These are phyloP conservation scores for Podaxis sp. DNA, from an alignment of 768 basidiomycete genomes.

Conservation along the genomic window DNA sequence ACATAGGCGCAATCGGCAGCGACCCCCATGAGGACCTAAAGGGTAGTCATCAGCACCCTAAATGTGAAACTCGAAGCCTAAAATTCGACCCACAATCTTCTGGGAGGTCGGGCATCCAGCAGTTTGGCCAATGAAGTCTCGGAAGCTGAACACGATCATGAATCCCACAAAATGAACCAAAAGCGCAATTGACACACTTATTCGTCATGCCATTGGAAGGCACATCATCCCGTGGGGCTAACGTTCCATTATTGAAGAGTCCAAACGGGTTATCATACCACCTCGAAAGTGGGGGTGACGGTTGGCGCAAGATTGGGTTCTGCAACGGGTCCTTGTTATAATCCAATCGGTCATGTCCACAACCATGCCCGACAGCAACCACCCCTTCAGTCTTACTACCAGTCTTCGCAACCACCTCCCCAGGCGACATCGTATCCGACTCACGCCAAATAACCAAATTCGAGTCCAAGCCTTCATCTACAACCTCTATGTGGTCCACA, in stretches of 20 bases:
- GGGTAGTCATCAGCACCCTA: conserved; percentile 5
- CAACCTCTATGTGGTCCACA: conserved; percentile 40
- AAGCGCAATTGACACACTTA: conserved; percentile 43
- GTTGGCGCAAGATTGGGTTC: conserved; percentile 49
- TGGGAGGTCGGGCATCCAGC: conserved; percentile 72
- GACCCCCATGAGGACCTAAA: conserved; percentile 76
- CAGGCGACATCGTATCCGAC: conserved; percentile 58
- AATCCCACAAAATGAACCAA: conserved; percentile 12
- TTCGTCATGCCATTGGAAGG: conserved; percentile 49
- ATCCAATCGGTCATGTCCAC: conserved; percentile 67
- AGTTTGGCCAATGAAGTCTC: conserved; percentile 62
- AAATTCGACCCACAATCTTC: conserved; percentile 52
- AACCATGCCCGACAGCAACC: conserved; percentile 39
- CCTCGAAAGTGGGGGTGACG: conserved; percentile 29
- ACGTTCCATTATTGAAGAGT: conserved; percentile 3
- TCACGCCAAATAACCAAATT: conserved; percentile 76
- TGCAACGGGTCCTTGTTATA: conserved; percentile 62
- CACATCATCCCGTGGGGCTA: conserved; percentile 48
- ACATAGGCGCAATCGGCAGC: conserved; percentile 87
- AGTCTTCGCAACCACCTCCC: conserved; percentile 37
- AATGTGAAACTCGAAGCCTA: not conserved
- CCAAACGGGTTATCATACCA: conserved; percentile 34
- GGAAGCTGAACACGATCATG: conserved; percentile 49
- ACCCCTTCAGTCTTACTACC: conserved; percentile 22
- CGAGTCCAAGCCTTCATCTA: conserved; percentile 42